Base-by-base conservation (phyloP, 2,329 filamentous ascomycete genomes). In the Fusarium penzigii region DNA sequence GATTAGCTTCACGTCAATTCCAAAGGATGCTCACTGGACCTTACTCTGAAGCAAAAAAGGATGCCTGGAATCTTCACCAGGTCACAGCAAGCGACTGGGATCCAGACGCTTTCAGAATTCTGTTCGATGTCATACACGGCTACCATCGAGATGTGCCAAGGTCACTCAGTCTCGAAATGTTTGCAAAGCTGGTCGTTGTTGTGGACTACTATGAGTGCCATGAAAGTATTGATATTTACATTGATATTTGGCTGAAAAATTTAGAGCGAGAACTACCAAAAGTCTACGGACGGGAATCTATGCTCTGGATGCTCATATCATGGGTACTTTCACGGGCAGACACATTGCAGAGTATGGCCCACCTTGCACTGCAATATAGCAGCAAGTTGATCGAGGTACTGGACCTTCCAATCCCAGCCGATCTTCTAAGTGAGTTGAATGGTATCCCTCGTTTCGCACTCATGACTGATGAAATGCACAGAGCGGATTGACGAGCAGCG, bases 171-270 rank as follows among this genome's bases (percentile, higher is more conserved):
- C 40, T 67, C 2, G 57, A 65, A 5, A 58, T 57, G 49, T 51
- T 68, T 2, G 57, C 59, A 1, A 65, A 66, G 17, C 10, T 68
- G 1, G 59, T 64, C 0, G 58, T 63, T 8, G 32, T 69, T 7
- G 57, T 68, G 0, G 51, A 69, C 9, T 63, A 65, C 20, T 68
- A 63, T 11, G 42, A 63, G 3, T 67, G 62, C n/a, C 49, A 61
- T 6, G 67, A 69, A 3, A 39, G 17, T 2, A 3, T 57, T 0
- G 57, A 63, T 1, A 0, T 44, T 3, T 47, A 56, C 14, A 16
- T 14, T 1, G 34, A 41, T 0, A n/a, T 49, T 1, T 67, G 63
- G 65, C 39, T 67, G 1, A 9, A 14, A 2, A 1, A 1, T 5
- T 5, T 48, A 34, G n/a, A 2, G 1, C 2, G 11, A 42, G 3